phyloP scores from a whole-genome alignment of 2,329 filamentous ascomycete species.

The Penicillium sp. region DNA sequence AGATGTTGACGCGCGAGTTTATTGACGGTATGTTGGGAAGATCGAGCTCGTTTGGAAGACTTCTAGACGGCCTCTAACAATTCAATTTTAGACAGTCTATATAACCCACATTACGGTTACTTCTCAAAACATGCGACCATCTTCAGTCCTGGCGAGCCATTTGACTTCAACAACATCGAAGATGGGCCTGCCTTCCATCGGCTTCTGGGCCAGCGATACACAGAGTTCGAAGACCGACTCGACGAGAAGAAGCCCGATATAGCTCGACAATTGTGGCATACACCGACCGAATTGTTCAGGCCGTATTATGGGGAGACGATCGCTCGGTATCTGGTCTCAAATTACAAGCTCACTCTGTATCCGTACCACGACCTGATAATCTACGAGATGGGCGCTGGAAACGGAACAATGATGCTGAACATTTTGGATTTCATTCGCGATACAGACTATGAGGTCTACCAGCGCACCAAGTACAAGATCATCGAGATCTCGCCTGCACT shows the following conservation, averaged over 20 bases:
- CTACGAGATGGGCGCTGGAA: slow-evolving; percentile 98
- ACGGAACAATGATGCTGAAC: slow-evolving; percentile 97
- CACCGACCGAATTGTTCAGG: slow-evolving; percentile 93
- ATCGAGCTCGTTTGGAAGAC: background rate
- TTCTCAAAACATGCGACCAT: slow-evolving; percentile 97
- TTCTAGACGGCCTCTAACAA: slow-evolving; percentile 11
- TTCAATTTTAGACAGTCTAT: slow-evolving; percentile 72
- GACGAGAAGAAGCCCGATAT: slow-evolving; percentile 73
- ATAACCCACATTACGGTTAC: slow-evolving; percentile 93
- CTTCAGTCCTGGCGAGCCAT: slow-evolving; percentile 88
- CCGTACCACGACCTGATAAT: slow-evolving; percentile 97
- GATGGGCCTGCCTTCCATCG: slow-evolving; percentile 86
- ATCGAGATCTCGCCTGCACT: slow-evolving; percentile 91
- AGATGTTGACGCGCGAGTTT: slow-evolving; percentile 97
- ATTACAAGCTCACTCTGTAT: slow-evolving; percentile 92
- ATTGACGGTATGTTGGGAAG: slow-evolving; percentile 72
- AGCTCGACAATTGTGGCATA: slow-evolving; percentile 94
- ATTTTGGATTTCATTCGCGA: slow-evolving; percentile 95
- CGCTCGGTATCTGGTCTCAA: slow-evolving; percentile 91
- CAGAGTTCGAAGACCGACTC: slow-evolving; percentile 84
- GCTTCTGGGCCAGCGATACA: slow-evolving; percentile 77
- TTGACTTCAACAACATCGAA: slow-evolving; percentile 78
- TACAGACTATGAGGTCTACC: slow-evolving; percentile 87
- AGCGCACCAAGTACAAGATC: slow-evolving; percentile 88
- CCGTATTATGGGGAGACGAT: slow-evolving; percentile 97